A percentile compares a stretch with the other conserved stretches of the same genome.
Conservation (phyloP, 2,329 filamentous ascomycete genomes). For the Penicillium aurantiogriseum region DNA sequence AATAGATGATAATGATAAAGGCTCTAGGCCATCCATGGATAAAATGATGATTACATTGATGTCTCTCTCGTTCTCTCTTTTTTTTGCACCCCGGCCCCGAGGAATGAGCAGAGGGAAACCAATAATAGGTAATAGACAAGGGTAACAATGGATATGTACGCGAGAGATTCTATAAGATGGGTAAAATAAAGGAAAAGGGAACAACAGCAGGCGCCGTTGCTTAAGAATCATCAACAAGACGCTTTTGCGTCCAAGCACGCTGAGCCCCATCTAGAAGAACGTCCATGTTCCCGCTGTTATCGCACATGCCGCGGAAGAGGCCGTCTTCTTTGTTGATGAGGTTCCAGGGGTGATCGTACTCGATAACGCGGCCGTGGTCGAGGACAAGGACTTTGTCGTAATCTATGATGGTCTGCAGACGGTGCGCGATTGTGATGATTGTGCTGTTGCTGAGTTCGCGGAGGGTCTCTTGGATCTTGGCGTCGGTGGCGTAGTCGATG, state of each 20-base stretch:
- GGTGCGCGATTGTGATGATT: constrained; percentile 93
- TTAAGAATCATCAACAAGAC: constrained; percentile 45
- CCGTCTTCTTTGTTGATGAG: constrained; percentile 71
- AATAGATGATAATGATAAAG: background rate
- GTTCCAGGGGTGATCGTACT: constrained; percentile 87
- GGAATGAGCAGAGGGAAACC: background rate
- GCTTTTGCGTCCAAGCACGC: constrained; percentile 49
- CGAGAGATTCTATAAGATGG: constrained; percentile 5
- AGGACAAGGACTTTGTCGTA: constrained; percentile 97
- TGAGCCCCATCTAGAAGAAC: constrained; percentile 55
- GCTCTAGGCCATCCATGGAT: background rate
- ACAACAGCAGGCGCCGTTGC: background rate
- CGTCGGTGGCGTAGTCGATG: constrained; percentile 93
- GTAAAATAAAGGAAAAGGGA: background rate
- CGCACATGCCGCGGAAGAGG: constrained; percentile 65
- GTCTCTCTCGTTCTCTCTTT: background rate
- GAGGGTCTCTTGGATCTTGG: constrained; percentile 94
- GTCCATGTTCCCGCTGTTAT: constrained; percentile 65
- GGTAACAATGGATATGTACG: constrained; percentile 10
- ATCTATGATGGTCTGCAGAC: constrained; percentile 93
- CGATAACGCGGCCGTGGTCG: constrained; percentile 81
- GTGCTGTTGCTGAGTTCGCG: constrained; percentile 84
- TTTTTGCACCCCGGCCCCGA: constrained; percentile 2
- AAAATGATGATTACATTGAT: constrained; percentile 7
- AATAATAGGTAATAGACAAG: constrained; percentile 1